Conservation (phyloP, 2,329 filamentous ascomycete genomes). For the Botrytis deweyae region DNA sequence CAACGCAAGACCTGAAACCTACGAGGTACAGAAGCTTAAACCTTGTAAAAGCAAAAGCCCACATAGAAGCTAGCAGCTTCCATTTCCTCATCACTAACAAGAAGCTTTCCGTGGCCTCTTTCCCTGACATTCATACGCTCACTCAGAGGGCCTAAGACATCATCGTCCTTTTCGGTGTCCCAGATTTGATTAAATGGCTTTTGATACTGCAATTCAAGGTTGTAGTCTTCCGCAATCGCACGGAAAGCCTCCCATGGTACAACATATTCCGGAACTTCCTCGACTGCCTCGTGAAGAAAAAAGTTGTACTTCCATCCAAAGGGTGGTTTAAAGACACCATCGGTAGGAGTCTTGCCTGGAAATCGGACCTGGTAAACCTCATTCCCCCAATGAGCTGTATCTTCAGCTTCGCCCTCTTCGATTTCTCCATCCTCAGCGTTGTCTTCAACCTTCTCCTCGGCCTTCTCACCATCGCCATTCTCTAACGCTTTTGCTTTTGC, state of each 20-base stretch:
- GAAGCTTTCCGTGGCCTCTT: conserved; percentile 60
- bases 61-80: conserved; percentile 91
- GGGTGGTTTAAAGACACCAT: conserved; percentile 89
- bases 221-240: conserved; percentile 92
- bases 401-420: conserved; percentile 62
- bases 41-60: conserved; percentile 96
- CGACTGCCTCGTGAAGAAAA: conserved; percentile 92
- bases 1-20: not conserved
- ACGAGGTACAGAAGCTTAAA: conserved; percentile 48
- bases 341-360: conserved; percentile 74
- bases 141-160: conserved; percentile 75
- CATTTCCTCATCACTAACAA: conserved; percentile 83
- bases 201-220: conserved; percentile 91
- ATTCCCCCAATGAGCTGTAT: conserved; percentile 84
- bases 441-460: conserved; percentile 41
- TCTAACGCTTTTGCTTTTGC: conserved; percentile 42
- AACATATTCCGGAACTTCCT: conserved; percentile 94
- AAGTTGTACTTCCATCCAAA: conserved; percentile 99
- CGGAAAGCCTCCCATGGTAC: conserved; percentile 98
- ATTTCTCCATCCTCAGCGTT: conserved; percentile 44
- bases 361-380: conserved; percentile 89
- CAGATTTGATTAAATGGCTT: conserved; percentile 89
- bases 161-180: conserved; percentile 85
- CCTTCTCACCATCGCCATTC: conserved; percentile 38
- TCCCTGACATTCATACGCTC: conserved; percentile 94